Evolutionary conservation across 352 stramenopile genomes (phyloP), one percentile per base, ranked within the genome.

Genomic region (Phytophthora palmivora): DNA sequence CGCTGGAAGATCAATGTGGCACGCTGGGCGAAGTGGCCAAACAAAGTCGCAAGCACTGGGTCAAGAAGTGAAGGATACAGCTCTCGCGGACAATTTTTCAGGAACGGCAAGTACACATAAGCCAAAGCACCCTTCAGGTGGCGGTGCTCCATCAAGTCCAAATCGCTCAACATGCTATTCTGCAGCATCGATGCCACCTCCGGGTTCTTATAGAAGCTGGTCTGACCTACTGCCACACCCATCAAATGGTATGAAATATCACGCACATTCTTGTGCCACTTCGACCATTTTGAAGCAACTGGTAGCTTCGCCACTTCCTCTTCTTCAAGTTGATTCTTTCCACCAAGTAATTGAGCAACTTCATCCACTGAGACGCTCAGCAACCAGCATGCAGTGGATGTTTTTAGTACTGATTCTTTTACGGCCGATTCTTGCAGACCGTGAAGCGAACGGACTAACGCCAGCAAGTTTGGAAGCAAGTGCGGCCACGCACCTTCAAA

Each of bases 231-330:
- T 8, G 83, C 83, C 6, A 88, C 76, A n/a, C 83, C 85, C 58
- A 89, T 79, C 19, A 94, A 70, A 68, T 94, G 85, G 48, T 91
- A 94, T 32, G 69, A 74, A 46, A 92, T 83, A 57, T 94, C 85
- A 15, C 85, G 83, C 2, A 91, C 74, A 46, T 91, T 92, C 58
- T 91, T 92, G 58, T 88, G 75, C 85, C 85, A 94, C 39, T 91
- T 91, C 3, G 83, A 87, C 79, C 81, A 90, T 37, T 77, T 87
- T 0, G 82, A 75, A 0, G 67, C 74, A 1, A 34, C 21, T 0
- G 82, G 75, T 0, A 92, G 57, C 58, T 87, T 81, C 0, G 69
- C 65, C 32, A 92, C 55, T 54, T 88, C 54, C 53, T 91, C 83
- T 67, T 92, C 79, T 56, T 90, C 81, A 0, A 92, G 63, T 24